Evolutionary conservation across 148 eudicot genomes (phyloP), one percentile per base, ranked within the genome.

Genomic region (Persicaria tinctoria): DNA sequence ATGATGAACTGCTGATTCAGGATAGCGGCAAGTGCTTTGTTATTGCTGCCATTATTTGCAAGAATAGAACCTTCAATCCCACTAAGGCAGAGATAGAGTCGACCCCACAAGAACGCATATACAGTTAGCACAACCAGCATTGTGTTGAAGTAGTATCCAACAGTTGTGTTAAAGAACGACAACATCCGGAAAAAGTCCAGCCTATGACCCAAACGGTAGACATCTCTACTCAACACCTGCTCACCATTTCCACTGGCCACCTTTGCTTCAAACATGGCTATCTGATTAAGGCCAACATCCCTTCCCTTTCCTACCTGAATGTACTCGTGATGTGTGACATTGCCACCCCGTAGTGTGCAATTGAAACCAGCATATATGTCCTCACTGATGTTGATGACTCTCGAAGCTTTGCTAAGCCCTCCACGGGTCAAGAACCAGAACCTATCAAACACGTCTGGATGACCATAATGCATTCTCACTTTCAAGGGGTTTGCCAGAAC

Each of bases 281-380:
- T 83, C 79, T 93, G 98, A 78, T 93, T 93, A 76, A 93, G 76
- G 12, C 98, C 98, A 73, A 93, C 98, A 81, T 93, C 98, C 72
- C 98, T 88, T 75, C 98, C 98, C 80, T 93, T 93, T 66, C 98
- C 98, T 18, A 91, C 97, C 79, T 91, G 97, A 64, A 91, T 89
- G 84, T 91, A 91, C 76, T 91, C 97, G 72, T 91, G 97, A 80
- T 91, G 97, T 55, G 98, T 91, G 76, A 93, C 91, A 83, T 93
- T 93, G 12, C 98, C 98, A 47, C 94, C 98, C 68, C 97, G 78
- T 63, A 93, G 68, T 8, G 97, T 93, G 83, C 97, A 93, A 78
- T 93, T 93, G 84, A 93, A 91, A 23, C 98, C 98, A 55, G 98
- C 98, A 85, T 91, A 93, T 77, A 93, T 93, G 75, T 93, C 98